Evolutionary conservation across 108 stramenopile genomes (phyloP).

Genomic region (Poteriospumella lacustris): DNA sequence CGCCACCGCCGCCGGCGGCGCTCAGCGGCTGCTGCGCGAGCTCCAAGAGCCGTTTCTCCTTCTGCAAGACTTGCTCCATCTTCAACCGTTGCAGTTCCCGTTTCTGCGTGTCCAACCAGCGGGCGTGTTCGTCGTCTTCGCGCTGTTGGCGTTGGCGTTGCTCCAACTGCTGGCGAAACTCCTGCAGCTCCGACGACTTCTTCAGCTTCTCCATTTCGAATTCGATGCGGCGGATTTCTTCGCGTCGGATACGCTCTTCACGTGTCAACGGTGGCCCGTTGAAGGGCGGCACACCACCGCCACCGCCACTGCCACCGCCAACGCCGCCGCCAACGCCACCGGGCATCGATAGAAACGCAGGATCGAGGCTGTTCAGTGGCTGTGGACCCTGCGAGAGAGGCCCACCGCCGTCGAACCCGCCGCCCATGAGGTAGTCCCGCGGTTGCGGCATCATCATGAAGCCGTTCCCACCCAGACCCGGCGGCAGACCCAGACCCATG

Average conservation of each 20-base stretch:
- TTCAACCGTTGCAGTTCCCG: constrained; percentile 20
- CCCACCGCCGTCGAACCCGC: too few relatives aligned
- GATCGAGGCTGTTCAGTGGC: too few relatives aligned
- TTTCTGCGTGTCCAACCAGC: constrained; percentile 20
- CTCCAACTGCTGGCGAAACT: not conserved
- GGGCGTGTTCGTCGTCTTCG: constrained; percentile 12
- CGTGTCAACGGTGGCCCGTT: too few relatives aligned
- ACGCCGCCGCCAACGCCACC: too few relatives aligned
- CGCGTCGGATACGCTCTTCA: not conserved
- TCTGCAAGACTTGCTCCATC: constrained; percentile 13
- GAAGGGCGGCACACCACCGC: too few relatives aligned
- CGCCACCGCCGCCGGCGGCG: not conserved
- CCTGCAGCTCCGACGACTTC: not conserved
- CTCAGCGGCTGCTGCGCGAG: not conserved
- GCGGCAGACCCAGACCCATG: too few relatives aligned
- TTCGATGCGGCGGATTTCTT: constrained; percentile 15
- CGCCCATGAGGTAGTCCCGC: too few relatives aligned
- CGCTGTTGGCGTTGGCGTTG: not conserved
- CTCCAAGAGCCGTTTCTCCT: constrained; percentile 13
- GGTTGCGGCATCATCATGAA: too few relatives aligned
- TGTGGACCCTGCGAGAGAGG: too few relatives aligned
- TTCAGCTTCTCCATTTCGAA: constrained; percentile 21
- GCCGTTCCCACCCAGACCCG: too few relatives aligned
- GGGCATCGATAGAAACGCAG: too few relatives aligned
- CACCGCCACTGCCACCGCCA: too few relatives aligned